These are phyloP conservation scores for Clathrus columnatus DNA, from an alignment of 768 basidiomycete genomes.

Conservation along the genomic window DNA sequence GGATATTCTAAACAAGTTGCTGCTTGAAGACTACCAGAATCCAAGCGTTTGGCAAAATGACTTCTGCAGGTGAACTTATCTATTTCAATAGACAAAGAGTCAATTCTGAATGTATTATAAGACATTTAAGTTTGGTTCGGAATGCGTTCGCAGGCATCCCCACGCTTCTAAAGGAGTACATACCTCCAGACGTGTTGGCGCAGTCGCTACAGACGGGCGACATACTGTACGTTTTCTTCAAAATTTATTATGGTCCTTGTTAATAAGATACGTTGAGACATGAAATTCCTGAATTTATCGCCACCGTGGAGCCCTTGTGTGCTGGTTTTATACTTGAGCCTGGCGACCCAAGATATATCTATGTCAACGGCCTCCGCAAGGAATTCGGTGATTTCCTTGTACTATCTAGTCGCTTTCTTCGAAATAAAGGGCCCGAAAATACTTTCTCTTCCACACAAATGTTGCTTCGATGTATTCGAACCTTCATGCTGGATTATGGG, in stretches of 20 bases:
- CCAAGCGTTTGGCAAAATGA: conserved; percentile 67
- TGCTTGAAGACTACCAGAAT: conserved; percentile 43
- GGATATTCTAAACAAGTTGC: conserved; percentile 42
- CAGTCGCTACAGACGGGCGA: conserved; percentile 46
- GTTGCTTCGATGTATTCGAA: conserved; percentile 51
- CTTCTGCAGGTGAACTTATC: conserved; percentile 57
- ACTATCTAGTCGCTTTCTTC: conserved; percentile 55
- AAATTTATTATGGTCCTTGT: not conserved
- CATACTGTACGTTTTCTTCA: conserved; percentile 44
- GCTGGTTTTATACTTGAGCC: conserved; percentile 65
- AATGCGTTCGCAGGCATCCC: conserved; percentile 71
- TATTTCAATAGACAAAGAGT: not conserved
- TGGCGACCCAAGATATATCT: conserved; percentile 55
- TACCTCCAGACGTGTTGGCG: conserved; percentile 40
- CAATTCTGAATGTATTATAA: conserved; percentile 18
- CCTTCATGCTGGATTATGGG: conserved; percentile 67
- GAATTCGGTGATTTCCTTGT: conserved; percentile 68
- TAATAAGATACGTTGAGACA: conserved; percentile 32
- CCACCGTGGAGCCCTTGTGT: conserved; percentile 47
- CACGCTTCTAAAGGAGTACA: conserved; percentile 47
- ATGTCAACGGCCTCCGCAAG: conserved; percentile 44
- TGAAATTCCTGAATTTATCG: conserved; percentile 73
- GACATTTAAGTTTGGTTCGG: conserved; percentile 63
- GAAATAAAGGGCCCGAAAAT: conserved; percentile 69
- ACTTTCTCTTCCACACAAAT: conserved; percentile 74